phyloP scores from a whole-genome alignment of 805 yeast genomes.

The Metschnikowia hibisci region DNA sequence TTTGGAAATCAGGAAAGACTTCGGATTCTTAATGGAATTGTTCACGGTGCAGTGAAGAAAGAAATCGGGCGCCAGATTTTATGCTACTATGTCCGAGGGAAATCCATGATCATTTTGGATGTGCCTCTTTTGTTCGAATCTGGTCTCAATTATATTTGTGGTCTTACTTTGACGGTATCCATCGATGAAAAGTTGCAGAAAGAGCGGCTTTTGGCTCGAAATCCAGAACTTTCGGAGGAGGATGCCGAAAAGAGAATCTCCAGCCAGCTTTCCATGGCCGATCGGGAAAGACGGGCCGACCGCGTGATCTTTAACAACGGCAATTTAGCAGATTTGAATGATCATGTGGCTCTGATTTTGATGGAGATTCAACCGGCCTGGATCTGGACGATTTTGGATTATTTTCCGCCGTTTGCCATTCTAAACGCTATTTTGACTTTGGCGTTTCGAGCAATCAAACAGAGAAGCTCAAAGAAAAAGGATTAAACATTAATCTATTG shows the following conservation, averaged over 20 bases:
- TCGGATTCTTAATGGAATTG: constrained; percentile 60
- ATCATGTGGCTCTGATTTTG: constrained; percentile 21
- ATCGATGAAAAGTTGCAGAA: constrained; percentile 59
- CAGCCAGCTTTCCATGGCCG: constrained; percentile 68
- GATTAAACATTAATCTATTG: background rate
- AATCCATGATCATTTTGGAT: constrained; percentile 68
- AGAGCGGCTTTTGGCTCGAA: constrained; percentile 59
- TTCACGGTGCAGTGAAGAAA: constrained; percentile 82
- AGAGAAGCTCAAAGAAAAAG: background rate
- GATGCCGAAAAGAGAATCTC: constrained; percentile 72
- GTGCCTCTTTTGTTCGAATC: constrained; percentile 89
- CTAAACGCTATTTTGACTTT: constrained; percentile 9
- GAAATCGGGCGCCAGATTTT: constrained; percentile 59
- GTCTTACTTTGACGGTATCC: constrained; percentile 61
- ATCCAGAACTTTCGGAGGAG: constrained; percentile 56
- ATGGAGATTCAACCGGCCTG: constrained; percentile 28
- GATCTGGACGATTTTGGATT: constrained; percentile 23
- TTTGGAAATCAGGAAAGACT: constrained; percentile 66
- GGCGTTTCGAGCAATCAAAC: constrained; percentile 4
- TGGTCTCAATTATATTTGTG: constrained; percentile 67
- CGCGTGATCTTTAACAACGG: constrained; percentile 60
- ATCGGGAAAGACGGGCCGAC: constrained; percentile 59
- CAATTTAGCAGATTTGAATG: constrained; percentile 22
- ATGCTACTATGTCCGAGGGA: constrained; percentile 53
- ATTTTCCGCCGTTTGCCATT: constrained; percentile 40